phyloP scores from a whole-genome alignment of 768 basidiomycete genomes.

The Tulasnella sp. region DNA sequence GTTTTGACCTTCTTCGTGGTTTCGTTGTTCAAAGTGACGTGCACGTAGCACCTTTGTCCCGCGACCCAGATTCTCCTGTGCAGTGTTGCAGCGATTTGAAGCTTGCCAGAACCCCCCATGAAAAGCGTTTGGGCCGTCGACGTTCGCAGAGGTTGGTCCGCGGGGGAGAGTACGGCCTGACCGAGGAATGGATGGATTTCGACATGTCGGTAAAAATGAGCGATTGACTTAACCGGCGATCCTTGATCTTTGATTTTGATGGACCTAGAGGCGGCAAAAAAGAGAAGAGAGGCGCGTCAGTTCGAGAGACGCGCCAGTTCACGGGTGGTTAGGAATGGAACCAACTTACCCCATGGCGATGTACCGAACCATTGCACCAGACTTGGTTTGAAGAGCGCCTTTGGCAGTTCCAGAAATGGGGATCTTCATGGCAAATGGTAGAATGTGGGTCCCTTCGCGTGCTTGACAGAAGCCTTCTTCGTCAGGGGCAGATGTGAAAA shows the following conservation, averaged over 20 bases:
- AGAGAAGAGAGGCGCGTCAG: no score
- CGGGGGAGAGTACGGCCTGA: slow-evolving; percentile 52
- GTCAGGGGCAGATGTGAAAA: slow-evolving; percentile 49
- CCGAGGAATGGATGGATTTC: slow-evolving; percentile 58
- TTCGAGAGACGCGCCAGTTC: background rate
- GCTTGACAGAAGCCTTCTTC: slow-evolving; percentile 60
- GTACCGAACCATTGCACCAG: slow-evolving; percentile 67
- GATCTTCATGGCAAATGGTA: slow-evolving; percentile 71
- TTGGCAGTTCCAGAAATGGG: slow-evolving; percentile 51
- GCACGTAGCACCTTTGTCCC: slow-evolving; percentile 71
- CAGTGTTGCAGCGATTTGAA: slow-evolving; percentile 61
- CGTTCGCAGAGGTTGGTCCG: slow-evolving; percentile 55
- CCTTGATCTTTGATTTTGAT: slow-evolving; percentile 67
- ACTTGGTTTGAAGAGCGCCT: slow-evolving; percentile 50
- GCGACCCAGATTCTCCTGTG: slow-evolving; percentile 76
- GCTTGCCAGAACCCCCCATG: slow-evolving; percentile 59
- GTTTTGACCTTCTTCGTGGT: slow-evolving; percentile 64
- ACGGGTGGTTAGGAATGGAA: background rate
- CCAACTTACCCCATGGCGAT: slow-evolving; percentile 67
- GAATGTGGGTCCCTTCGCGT: slow-evolving; percentile 58
- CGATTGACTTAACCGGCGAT: slow-evolving; percentile 62
- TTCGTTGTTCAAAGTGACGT: slow-evolving; percentile 61
- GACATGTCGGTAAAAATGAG: slow-evolving; percentile 84
- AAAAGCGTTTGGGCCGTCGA: slow-evolving; percentile 53
- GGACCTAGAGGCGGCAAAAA: slow-evolving; percentile 44